Percentiles rank a stretch among this genome's conserved stretches.
Conservation (phyloP, 1,139 yeast species). For the Arxiozyma slooffiae region DNA sequence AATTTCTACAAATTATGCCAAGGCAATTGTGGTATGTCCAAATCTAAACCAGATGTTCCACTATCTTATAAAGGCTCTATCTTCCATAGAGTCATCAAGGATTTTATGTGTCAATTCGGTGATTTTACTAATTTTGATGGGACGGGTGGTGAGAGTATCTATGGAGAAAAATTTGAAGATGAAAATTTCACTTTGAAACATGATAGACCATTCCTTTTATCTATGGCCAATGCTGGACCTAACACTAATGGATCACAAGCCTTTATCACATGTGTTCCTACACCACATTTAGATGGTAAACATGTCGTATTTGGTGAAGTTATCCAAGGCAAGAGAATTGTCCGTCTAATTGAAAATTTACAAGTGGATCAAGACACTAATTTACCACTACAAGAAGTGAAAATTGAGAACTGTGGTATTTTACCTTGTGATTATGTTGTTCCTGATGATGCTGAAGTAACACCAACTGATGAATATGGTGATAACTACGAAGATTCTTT, state of each 20-base stretch:
- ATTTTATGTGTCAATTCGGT: conserved; percentile 94
- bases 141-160: conserved; percentile 67
- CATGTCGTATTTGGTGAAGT: conserved; percentile 80
- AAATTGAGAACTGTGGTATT: conserved; percentile 72
- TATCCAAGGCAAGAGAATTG: conserved; percentile 67
- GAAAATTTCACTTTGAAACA: conserved; percentile 60
- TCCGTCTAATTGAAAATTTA: conserved; percentile 64
- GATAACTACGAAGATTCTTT: conserved; percentile 72
- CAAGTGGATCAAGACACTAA: conserved; percentile 52
- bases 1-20: conserved; percentile 86
- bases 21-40: conserved; percentile 66
- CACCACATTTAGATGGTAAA: conserved; percentile 54
- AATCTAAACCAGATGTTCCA: conserved; percentile 50
- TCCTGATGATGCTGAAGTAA: conserved; percentile 36
- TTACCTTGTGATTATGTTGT: conserved; percentile 48
- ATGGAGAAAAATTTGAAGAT: conserved; percentile 59
- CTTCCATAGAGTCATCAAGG: conserved; percentile 88
- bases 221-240: conserved; percentile 77
- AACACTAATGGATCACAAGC: conserved; percentile 77
- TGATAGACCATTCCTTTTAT: conserved; percentile 56
- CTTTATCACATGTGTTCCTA: conserved; percentile 58
- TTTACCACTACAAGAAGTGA: conserved; percentile 55
- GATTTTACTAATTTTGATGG: conserved; percentile 78
- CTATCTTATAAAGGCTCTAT: conserved; percentile 66
- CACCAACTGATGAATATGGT: conserved; percentile 61